These are phyloP conservation scores for Kalmusia sp. DNA, from an alignment of 2,329 filamentous ascomycete genomes.

Conservation along the genomic window DNA sequence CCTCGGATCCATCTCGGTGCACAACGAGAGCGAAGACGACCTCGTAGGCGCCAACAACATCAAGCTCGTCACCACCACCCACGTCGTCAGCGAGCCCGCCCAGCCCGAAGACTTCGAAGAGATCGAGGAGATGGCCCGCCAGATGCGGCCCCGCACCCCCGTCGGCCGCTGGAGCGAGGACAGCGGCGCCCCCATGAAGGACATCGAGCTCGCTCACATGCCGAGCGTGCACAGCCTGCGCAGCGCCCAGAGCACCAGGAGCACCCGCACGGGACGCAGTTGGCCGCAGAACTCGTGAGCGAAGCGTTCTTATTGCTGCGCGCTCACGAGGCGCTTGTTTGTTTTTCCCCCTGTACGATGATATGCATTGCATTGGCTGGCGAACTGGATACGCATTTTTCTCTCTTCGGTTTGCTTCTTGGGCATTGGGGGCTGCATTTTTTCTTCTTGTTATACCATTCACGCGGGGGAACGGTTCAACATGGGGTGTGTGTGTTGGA, in stretches of 20 bases:
- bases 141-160: slow-evolving; percentile 33
- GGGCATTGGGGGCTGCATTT: too few relatives aligned
- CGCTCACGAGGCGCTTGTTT: too few relatives aligned
- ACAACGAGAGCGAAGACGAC: slow-evolving; percentile 35
- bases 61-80: slow-evolving; percentile 44
- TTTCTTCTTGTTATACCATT: too few relatives aligned
- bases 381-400: too few relatives aligned
- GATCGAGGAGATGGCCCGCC: slow-evolving; percentile 35
- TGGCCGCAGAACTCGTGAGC: too few relatives aligned
- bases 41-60: slow-evolving; percentile 38
- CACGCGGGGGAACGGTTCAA: too few relatives aligned
- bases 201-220: slow-evolving; percentile 22
- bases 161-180: slow-evolving; percentile 44
- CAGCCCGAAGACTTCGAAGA: slow-evolving; percentile 41
- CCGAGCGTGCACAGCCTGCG: too few relatives aligned
- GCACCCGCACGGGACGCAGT: background rate
- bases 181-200: slow-evolving; percentile 19
- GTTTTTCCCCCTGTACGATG: too few relatives aligned
- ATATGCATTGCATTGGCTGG: slow-evolving; percentile 1
- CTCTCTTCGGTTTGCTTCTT: too few relatives aligned
- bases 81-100: slow-evolving; percentile 41
- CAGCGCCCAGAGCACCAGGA: too few relatives aligned
- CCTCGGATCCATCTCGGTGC: slow-evolving; percentile 22
- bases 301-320: too few relatives aligned
- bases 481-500: too few relatives aligned